Conservation (phyloP, 2,329 filamentous ascomycete species). For the Aspergillus floridensis region DNA sequence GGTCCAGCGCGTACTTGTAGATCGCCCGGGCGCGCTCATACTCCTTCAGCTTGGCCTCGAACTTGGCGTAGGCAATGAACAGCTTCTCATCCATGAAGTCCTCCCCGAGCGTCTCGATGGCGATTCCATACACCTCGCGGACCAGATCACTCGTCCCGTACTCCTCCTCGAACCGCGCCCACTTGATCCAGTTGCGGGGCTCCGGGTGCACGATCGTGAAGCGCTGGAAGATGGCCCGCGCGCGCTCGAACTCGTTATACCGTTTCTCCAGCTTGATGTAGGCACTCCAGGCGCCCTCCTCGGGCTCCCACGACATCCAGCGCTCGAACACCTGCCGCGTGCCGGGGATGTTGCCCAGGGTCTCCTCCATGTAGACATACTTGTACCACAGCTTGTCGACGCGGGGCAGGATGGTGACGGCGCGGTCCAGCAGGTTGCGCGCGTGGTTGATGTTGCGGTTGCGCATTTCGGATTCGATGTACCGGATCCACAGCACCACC, state of each 20-base stretch:
- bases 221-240: conserved; percentile 82
- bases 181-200: conserved; percentile 97
- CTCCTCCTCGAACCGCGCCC: conserved; percentile 96
- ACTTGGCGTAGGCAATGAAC: conserved; percentile 93
- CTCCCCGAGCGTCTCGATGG: conserved; percentile 85
- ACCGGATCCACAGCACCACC: conserved; percentile 83
- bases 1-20: conserved; percentile 93
- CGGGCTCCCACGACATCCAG: conserved; percentile 98
- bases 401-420: conserved; percentile 85
- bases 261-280: conserved; percentile 98
- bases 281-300: conserved; percentile 90
- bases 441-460: conserved; percentile 94
- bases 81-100: conserved; percentile 95
- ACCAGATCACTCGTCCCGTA: conserved; percentile 88
- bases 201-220: conserved; percentile 94
- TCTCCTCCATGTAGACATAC: conserved; percentile 98
- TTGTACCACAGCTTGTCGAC: conserved; percentile 99
- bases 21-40: conserved; percentile 91
- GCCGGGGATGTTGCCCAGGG: conserved; percentile 87
- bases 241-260: conserved; percentile 86
- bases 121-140: conserved; percentile 83
- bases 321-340: conserved; percentile 93
- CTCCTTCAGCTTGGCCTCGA: conserved; percentile 91
- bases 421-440: conserved; percentile 86
- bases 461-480: conserved; percentile 97